Evolutionary conservation across 805 yeast genomes (phyloP), one percentile per base, ranked within the genome.

Genomic region (Wickerhamiella siamensis): DNA sequence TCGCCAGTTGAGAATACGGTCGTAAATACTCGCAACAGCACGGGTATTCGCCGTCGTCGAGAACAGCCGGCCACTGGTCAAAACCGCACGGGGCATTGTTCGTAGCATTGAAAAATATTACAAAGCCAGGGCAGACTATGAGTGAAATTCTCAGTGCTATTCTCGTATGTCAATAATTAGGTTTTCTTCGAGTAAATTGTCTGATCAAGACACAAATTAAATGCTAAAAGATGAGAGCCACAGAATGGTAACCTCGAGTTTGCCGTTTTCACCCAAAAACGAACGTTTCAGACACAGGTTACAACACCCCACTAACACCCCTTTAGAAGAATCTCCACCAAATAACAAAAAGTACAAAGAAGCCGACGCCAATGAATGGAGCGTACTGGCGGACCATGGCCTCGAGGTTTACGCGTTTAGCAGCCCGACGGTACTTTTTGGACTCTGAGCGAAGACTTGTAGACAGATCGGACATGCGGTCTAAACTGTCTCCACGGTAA

Each of bases 401-500:
- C 53, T 91, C 95, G 49, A 91, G 71, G 59, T 91, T 91, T 59
- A 91, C 87, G 56, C 80, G 76, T 52, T 81, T 81, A 0, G 98
- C 97, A 26, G 88, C 83, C 51, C 79, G 79, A 53, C 87, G 71
- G 64, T 91, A 91, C 60, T 83, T 88, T 51, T 79, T 74, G 12
- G 94, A 79, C 58, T 87, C 93, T 47, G 75, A 74, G 54, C 83
- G 75, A 59, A 91, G 69, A 33, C 78, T 72, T 9, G 79, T 74
- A 27, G 95, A 82, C 56, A 91, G 68, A 57, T 91, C 95, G 45
- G 83, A 75, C 88, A 91, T 83, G 36, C 62, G 53, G 60, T 91
- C 97, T 50, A 91, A 70, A 5, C 87, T 79, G 59, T 91, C 97
- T 10, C 99, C 99, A 55, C 99, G 72, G 61, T 88, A 87, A 31